Evolutionary conservation across 2,329 filamentous ascomycete species (phyloP), one percentile per base, ranked within the genome.

Genomic region (Arthrobotrys sphaeroides): DNA sequence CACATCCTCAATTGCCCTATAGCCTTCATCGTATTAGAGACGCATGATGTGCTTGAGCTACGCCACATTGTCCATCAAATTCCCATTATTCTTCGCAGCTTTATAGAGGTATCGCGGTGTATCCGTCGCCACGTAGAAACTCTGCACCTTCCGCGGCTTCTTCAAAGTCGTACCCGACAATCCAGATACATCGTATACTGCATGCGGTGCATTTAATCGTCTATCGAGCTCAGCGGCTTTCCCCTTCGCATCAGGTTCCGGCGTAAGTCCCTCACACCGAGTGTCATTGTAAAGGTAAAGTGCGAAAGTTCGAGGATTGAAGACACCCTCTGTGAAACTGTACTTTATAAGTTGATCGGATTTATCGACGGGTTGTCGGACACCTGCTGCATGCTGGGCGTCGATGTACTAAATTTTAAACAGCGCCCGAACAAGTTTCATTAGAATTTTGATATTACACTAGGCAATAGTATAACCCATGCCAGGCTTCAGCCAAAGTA

Each of bases 271-370:
- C 24, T 74, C 62, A n/a, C 70, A 74, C 2, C 26, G 47, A 7
- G 62, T 69, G 22, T 75, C 64, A 24, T 69, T 69, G 33, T 69
- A 75, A 2, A 75, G 9, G 9, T 45, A 75, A 10, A 69, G 57
- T n/a, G 22, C 28, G 18, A 55, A 75, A 5, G 38, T 12, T 5
- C 13, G 31, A 0, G 64, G 72, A 40, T 69, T 75, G 20, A 59
- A 57, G 12, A 57, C 64, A 2, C 72, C 64, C 20, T 75, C 57
- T 2, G 38, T 49, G 33, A 75, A 69, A 49, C 57, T 75, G 31
- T 64, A 75, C 45, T 64, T 45, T 31, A 69, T 57, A 12, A 75
- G 49, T 6, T 60, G 13, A 22, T 75, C 72, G 13, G 72, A 68
- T 10, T 55, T 31, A 13, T 74, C 70, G 5, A 33, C 31, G 5